Base-by-base conservation (phyloP, 192 early-diverging fungal species). In the Backusella australiensis region DNA sequence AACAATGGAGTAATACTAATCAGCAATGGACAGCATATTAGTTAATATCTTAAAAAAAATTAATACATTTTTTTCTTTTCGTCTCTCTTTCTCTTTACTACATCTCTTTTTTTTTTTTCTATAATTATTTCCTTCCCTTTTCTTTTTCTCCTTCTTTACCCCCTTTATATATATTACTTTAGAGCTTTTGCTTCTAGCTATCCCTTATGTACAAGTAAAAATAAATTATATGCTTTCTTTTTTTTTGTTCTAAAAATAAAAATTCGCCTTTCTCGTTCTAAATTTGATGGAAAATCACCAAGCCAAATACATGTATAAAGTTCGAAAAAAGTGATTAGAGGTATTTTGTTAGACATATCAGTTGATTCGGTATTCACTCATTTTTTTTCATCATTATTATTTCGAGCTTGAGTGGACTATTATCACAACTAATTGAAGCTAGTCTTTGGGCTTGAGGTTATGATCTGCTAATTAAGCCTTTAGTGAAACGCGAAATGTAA, bases 191-290 rank as follows among this genome's bases (percentile, higher is more conserved):
- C 46, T 59, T 59, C 56, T 59, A 59, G 6, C 26, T 59, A 26
- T 59, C 56, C 21, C 56, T 26, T 59, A 59, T 59, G 56, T 59
- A 59, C 56, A 59, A 59, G 21, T 59, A 59, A 59, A 59, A 26
- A 59, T 59, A 59, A 59, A 59, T 59, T 59, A 59, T 56, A 56
- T 59, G 56, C 23, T 59, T 59, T 59, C 23, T 29, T 26, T 26
- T 26, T 56, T 23, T 56, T 23, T 59, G 9, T 63, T 63, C 8
- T 14, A 12, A 63, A 63, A 63, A 29, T 63, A 63, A 63, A 29
- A 49, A 6, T n/a, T n/a, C 5, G 5, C 1, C 17, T 49, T 49
- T 49, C 15, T 44, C 42, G 42, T 14, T 44, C 15, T 15, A 44
- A 44, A 14, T 17, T 44, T 44, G 42, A 17, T 44, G 42, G 4